phyloP scores from a whole-genome alignment of 1,139 yeast species.

The Pichia sp. region DNA sequence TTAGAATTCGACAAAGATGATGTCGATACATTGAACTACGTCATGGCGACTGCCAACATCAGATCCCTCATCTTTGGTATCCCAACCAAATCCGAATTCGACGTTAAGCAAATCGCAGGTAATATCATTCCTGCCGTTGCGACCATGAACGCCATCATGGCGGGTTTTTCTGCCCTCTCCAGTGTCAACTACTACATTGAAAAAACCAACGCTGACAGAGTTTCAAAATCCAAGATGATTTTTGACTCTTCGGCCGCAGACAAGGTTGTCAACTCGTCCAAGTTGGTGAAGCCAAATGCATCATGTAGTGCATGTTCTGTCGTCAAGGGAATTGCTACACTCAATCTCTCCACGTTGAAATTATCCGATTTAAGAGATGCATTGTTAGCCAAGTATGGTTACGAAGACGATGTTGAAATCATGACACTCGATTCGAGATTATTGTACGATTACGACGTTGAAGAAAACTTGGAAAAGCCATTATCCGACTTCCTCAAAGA shows the following conservation, averaged over 20 bases:
- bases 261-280: slow-evolving; percentile 65
- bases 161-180: slow-evolving; percentile 81
- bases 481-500: slow-evolving; percentile 51
- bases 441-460: slow-evolving; percentile 85
- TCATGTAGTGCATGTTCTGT: slow-evolving; percentile 74
- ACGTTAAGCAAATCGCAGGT: slow-evolving; percentile 92
- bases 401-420: slow-evolving; percentile 65
- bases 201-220: slow-evolving; percentile 23
- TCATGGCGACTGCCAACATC: slow-evolving; percentile 83
- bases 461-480: slow-evolving; percentile 60
- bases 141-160: slow-evolving; percentile 93
- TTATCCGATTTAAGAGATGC: slow-evolving; percentile 46
- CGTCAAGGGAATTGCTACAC: slow-evolving; percentile 47
- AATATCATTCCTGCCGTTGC: slow-evolving; percentile 99
- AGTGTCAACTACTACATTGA: slow-evolving; percentile 54
- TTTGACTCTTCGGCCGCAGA: slow-evolving; percentile 64
- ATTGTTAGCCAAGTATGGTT: slow-evolving; percentile 49
- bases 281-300: slow-evolving; percentile 58
- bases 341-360: slow-evolving; percentile 34
- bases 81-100: slow-evolving; percentile 75
- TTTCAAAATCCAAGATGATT: slow-evolving; percentile 47
- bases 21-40: slow-evolving; percentile 84
- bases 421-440: slow-evolving; percentile 58
- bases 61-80: slow-evolving; percentile 75
- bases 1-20: slow-evolving; percentile 93